Evolutionary conservation across 1,139 yeast genomes (phyloP), one percentile per base, ranked within the genome.

Genomic region (Debaryomyces udenii): DNA sequence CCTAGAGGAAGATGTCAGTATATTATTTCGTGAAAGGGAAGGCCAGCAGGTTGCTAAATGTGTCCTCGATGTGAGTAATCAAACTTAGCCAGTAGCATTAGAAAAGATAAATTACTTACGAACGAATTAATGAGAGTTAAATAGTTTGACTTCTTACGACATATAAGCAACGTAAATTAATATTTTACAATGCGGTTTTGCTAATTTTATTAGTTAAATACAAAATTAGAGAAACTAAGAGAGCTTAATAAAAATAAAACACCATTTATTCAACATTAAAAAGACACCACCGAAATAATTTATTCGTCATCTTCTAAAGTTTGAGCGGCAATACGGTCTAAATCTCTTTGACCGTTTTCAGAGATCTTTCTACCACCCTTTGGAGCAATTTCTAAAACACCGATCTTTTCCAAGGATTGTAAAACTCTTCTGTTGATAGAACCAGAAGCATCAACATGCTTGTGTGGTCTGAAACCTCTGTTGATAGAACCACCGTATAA

Each of bases 301-400:
- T 72, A 71, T 74, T 83, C 88, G 74, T 87, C 95, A 66, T 84
- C 91, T 79, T 87, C 96, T 76, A 88, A 83, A 73, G 96, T 89
- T 81, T 91, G 97, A 73, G 96, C 96, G 70, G 99, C 99, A 76
- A 93, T 93, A 86, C 99, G 98, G 81, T 93, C 99, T 81, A 93
- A 87, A 82, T 93, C 99, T 86, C 99, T 91, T 83, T 93, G 98
- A 73, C 99, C 99, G 80, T 90, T 88, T 76, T 90, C 97, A 56
- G 98, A 86, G 84, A 93, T 88, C 80, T 93, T 90, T 86, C 99
- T 94, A 76, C 99, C 99, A 76, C 98, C 98, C 80, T 89, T 90
- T 77, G 91, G 88, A 70, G 96, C 83, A 73, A 86, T 81, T 80
- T 93, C 99, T 65, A 93, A 80, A 61, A 93, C 93, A 75, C 98